These are phyloP conservation scores for Huntiella moniliformis DNA, from an alignment of 2,329 filamentous ascomycete genomes.

Conservation along the genomic window DNA sequence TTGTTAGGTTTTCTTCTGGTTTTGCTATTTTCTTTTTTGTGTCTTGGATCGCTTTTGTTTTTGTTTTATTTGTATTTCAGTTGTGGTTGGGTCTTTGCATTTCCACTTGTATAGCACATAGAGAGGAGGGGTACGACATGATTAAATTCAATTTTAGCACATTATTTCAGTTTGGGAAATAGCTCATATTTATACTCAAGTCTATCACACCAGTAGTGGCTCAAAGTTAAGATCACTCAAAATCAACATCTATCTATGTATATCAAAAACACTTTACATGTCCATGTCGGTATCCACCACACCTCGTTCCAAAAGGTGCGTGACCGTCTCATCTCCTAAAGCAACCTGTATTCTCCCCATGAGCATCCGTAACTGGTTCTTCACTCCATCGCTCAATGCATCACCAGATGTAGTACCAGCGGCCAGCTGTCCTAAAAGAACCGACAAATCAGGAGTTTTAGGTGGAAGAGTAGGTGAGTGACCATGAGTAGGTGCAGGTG, in stretches of 20 bases:
- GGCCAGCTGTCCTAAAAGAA: conserved; percentile 31
- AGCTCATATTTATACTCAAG: too few species aligned
- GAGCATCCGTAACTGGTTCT: conserved; percentile 24
- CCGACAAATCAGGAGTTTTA: conserved; percentile 17
- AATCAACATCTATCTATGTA: too few species aligned
- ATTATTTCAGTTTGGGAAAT: too few species aligned
- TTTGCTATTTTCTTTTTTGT: conserved; percentile 1
- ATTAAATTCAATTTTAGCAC: background rate
- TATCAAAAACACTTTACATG: too few species aligned
- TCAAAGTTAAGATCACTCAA: too few species aligned
- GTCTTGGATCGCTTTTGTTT: too few species aligned
- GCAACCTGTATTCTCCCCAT: conserved; percentile 8
- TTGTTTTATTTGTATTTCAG: too few species aligned
- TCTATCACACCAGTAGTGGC: too few species aligned
- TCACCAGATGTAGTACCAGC: conserved; percentile 22
- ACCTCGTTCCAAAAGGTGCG: background rate
- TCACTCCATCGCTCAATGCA: conserved; percentile 25
- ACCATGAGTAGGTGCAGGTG: conserved; percentile 7
- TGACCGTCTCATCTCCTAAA: conserved; percentile 8
- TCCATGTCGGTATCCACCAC: too few species aligned
- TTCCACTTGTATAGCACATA: too few species aligned
- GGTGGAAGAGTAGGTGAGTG: background rate
- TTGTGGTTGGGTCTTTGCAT: too few species aligned
- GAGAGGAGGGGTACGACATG: background rate
- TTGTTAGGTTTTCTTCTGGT: background rate